Evolutionary conservation across 441 rosid species (phyloP), one percentile per base, ranked within the genome.

Genomic region (Populus hybrid): DNA sequence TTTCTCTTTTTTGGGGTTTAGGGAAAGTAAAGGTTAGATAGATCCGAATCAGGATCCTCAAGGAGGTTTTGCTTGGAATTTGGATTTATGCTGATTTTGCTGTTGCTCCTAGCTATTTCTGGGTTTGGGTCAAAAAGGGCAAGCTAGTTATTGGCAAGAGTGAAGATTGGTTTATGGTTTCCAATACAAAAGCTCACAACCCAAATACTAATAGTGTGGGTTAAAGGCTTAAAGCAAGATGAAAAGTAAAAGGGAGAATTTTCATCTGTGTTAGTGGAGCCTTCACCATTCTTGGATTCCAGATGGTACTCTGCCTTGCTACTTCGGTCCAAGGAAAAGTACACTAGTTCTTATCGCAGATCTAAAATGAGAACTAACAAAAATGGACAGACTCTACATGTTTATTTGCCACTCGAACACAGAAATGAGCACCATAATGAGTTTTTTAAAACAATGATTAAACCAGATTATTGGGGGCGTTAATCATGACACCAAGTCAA

Each of bases 11-110:
- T 72, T 82, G 70, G 85, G 87, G 78, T 67, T 74, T 72, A 11
- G 87, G 24, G 79, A 82, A 85, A 78, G 87, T 76, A 69, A 80
- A 80, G 78, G 65, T n/a, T 59, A n/a, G 67, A 75, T 83, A 73
- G 86, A 85, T 82, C 82, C 75, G 78, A 81, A 79, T 76, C 71
- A 77, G 73, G 82, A 79, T 78, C 54, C 73, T 77, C 5, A 75
- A 50, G 67, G 73, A 69, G 30, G 36, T 38, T 14, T 67, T 59
- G 73, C 61, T 30, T 30, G 32, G 32, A 30, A 30, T 30, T 67
- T 73, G 59, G 72, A 74, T 81, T 73, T 76, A 66, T 69, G 69
- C 38, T 76, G 23, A 73, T 68, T 81, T 73, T 64, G 67, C 32
- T 73, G 20, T 42, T 81, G 72, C 59, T 76, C 61, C 57, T 66